Base-by-base conservation (phyloP, 371 early-diverging fungal species). In the Coemansia sp. region DNA sequence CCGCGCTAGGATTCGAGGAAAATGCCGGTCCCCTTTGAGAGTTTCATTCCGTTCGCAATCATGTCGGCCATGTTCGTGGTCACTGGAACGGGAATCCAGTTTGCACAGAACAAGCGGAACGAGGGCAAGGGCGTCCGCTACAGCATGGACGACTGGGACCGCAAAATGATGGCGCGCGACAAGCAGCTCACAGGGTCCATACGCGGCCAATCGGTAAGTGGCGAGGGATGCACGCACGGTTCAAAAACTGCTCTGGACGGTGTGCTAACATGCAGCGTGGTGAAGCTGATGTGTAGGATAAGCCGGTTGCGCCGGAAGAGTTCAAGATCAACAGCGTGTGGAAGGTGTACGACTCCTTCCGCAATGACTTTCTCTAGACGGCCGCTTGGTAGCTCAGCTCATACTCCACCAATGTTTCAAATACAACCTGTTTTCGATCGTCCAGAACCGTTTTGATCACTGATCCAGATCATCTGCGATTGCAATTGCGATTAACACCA, bases 1-100 rank as follows among this genome's bases (percentile, higher is more conserved):
- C 26, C 26, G 1, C 26, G 26, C 26, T 26, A 26, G 26, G 26
- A 26, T 26, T 26, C 26, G 26, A 26, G 26, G 39, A 63, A 51
- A 33, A 77, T 77, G 78, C 78, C 78, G 16, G 47, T 77, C 54
- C 78, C 76, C 26, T 77, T 76, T 38, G 78, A 77, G 57, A 63
- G 60, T 20, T 20, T 77, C 10, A 55, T 77, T 49, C 78, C 78
- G 35, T 76, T 77, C 33, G 78, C 52, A 53, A 55, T 77, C 26
- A 77, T 77, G 31, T 60, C 76, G 33, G 70, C 56, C 60, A 76
- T 76, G 76, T 76, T 76, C 52, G 55, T 64, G 54, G 76, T 57
- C 16, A 63, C 77, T 16, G 63, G 65, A 26, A 39, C 50, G 1
- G 77, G 77, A 36, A 61, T 69, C 30, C 50, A 66, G 33, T 76